Base-by-base conservation (phyloP, 2,329 filamentous ascomycete genomes). In the Paraconiothyrium brasiliense region DNA sequence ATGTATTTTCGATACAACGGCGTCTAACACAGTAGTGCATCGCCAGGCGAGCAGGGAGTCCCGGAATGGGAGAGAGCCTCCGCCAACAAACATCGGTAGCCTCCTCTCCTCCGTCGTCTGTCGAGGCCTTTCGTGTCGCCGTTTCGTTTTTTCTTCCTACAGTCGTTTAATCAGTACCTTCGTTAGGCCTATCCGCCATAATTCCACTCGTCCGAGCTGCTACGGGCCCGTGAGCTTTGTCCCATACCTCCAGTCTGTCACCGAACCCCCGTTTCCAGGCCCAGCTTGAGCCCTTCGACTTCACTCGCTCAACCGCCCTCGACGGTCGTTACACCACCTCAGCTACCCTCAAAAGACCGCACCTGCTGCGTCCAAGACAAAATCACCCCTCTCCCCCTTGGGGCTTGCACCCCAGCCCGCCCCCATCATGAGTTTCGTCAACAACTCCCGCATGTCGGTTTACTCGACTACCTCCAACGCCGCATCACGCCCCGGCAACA, bases 381-480 rank as follows among this genome's bases (percentile, higher is more conserved):
- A 50, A 39, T 41, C 41, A 43, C 27, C 48, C 24, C 54, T 49
- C 52, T 51, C 58, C 66, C 63, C 35, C 52, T 64, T 66, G 66
- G 65, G 70, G 71, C 71, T 64, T 52, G 44, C 60, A 44, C 71
- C 70, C 71, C 71, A 62, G 62, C 64, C 68, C 67, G 61, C 52
- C 60, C 54, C 69, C 65, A 63, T 44, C 70, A 78, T 78, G 76
- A 76, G 71, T 61, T 87, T 89, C 84, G 85, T 86, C 69, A 73
- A 79, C 70, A 87, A 78, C 68, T 86, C 85, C 68, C 86, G 87
- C 69, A 85, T 85, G 78, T 89, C 87, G 30, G 82, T 86, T 58
- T 89, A 86, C 73, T 90, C 87, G 49, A 86, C 79, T 62, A 78
- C 91, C 66, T 88, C 89, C 50, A 81, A 86, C 62, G 85, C 84